Evolutionary conservation across 2,329 filamentous ascomycete genomes (phyloP).

Genomic region (Colletotrichum abscissum): DNA sequence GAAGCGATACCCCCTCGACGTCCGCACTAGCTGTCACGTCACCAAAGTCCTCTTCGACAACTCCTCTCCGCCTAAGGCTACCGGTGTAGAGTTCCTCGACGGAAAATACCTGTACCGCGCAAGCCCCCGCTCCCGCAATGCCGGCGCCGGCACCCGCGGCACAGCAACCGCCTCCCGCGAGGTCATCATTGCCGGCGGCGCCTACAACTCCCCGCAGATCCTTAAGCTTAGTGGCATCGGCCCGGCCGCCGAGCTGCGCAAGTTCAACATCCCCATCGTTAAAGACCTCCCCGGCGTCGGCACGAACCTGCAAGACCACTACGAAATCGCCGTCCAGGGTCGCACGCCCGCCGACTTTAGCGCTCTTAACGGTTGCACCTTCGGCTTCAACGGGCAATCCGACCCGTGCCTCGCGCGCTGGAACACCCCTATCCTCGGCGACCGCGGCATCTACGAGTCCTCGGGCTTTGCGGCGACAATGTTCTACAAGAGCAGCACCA

Average conservation of each 20-base stretch:
- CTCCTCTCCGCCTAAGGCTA: slow-evolving; percentile 52
- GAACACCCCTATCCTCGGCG: slow-evolving; percentile 49
- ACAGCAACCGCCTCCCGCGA: slow-evolving; percentile 53
- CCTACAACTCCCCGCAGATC: slow-evolving; percentile 65
- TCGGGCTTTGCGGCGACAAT: slow-evolving; percentile 40
- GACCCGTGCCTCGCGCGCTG: slow-evolving; percentile 48
- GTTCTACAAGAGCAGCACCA: slow-evolving; percentile 43
- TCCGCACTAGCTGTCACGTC: slow-evolving; percentile 59
- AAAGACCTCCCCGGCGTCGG: slow-evolving; percentile 69
- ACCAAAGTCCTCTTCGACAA: slow-evolving; percentile 58
- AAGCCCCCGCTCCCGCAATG: slow-evolving; percentile 48
- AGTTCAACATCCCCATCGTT: slow-evolving; percentile 55
- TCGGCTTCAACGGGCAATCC: slow-evolving; percentile 42
- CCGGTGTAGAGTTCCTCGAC: slow-evolving; percentile 61
- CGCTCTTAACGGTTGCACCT: slow-evolving; percentile 45
- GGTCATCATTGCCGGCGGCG: slow-evolving; percentile 61
- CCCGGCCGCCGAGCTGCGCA: slow-evolving; percentile 51
- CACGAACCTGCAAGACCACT: slow-evolving; percentile 69
- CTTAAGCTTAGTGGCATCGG: slow-evolving; percentile 63
- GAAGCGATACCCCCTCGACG: slow-evolving; percentile 66
- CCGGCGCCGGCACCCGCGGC: slow-evolving; percentile 33
- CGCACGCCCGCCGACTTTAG: slow-evolving; percentile 52
- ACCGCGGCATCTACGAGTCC: slow-evolving; percentile 47
- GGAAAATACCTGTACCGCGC: slow-evolving; percentile 59
- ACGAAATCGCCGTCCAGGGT: slow-evolving; percentile 58